Evolutionary conservation across 495 filamentous ascomycete genomes (phyloP).

Genomic region (Podospora didyma): DNA sequence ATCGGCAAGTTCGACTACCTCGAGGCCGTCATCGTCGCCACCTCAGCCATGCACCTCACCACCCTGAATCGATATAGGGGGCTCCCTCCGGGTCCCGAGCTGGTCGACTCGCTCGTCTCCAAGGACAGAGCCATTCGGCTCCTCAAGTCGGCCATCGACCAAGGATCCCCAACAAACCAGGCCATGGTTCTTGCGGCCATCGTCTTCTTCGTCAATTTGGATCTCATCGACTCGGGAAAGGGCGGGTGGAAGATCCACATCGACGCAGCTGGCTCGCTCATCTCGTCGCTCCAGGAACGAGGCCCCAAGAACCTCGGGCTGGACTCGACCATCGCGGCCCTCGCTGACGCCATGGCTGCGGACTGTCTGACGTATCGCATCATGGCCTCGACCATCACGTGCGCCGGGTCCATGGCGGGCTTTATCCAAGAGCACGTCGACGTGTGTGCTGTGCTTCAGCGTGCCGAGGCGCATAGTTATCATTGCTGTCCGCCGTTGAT

Average conservation of each 20-base stretch:
- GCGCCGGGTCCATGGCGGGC: conserved; percentile 7
- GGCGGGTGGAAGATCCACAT: conserved; percentile 54
- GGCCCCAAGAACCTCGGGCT: conserved; percentile 12
- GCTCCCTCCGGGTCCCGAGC: conserved; percentile 19
- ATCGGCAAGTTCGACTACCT: conserved; percentile 41
- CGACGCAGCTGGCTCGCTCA: conserved; percentile 43
- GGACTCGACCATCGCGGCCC: conserved; percentile 27
- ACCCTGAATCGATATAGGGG: conserved; percentile 25
- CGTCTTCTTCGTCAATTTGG: conserved; percentile 55
- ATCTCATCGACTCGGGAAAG: conserved; percentile 53
- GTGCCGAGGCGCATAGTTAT: conserved; percentile 43
- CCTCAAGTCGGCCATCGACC: conserved; percentile 32
- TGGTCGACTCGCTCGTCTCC: conserved; percentile 47
- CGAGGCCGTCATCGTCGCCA: conserved; percentile 47
- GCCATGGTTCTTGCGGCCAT: conserved; percentile 46
- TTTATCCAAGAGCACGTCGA: conserved; percentile 19
- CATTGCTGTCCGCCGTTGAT: conserved; percentile 42
- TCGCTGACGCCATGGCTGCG: conserved; percentile 38
- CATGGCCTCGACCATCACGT: conserved; percentile 29
- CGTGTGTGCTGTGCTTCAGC: conserved; percentile 30
- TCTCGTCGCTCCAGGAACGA: conserved; percentile 25
- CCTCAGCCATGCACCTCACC: conserved; percentile 52
- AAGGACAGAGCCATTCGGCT: conserved; percentile 47
- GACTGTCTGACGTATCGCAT: conserved; percentile 45
- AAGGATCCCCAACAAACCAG: conserved; percentile 27